Evolutionary conservation across 2,329 filamentous ascomycete genomes (phyloP), one percentile per base, ranked within the genome.

Genomic region (Aspergillus fischeri): DNA sequence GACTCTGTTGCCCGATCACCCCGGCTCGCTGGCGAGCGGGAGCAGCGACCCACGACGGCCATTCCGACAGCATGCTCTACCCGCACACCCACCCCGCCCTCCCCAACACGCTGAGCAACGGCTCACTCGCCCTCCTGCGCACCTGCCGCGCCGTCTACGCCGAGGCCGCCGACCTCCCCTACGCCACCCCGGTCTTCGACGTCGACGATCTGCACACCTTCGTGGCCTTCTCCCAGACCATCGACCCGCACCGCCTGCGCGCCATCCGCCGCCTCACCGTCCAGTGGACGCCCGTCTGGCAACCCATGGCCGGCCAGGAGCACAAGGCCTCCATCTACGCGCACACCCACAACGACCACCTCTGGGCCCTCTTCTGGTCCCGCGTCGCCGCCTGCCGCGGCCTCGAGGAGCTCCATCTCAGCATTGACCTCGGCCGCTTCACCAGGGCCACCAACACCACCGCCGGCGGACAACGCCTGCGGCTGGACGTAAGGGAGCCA

Each of bases 161-260:
- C 54, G 73, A 76, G 52, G 63, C 72, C 1, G 61, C 65, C 7
- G 55, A 63, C 2, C 56, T 70, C 4, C 65, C 70, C 3, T 76
- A 75, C 58, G 50, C 54, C 20, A 56, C 60, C n/a, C 54, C 66
- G 2, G 58, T 59, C 24, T 74, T 75, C 52, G 72, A 75, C 53
- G 67, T 73, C 7, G 70, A 73, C 47, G 71, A 74, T 58, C 60
- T 75, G 3, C 67, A 70, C 53, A 73, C 73, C 21, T 74, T 74
- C 54, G 63, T 74, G 17, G 67, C 69, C 4, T 74, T 75, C 57
- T 62, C 65, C 2, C 48, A 52, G 0, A 60, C 58, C 17, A 54
- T 75, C 7, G 63, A 63, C 5, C 54, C 67, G 0, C 8, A 49
- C 3, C 61, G 63, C 9, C 64, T 67, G 0, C 35, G 24, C 21